phyloP scores from a whole-genome alignment of 208 protist genomes.

The Crithidia thermophila region DNA sequence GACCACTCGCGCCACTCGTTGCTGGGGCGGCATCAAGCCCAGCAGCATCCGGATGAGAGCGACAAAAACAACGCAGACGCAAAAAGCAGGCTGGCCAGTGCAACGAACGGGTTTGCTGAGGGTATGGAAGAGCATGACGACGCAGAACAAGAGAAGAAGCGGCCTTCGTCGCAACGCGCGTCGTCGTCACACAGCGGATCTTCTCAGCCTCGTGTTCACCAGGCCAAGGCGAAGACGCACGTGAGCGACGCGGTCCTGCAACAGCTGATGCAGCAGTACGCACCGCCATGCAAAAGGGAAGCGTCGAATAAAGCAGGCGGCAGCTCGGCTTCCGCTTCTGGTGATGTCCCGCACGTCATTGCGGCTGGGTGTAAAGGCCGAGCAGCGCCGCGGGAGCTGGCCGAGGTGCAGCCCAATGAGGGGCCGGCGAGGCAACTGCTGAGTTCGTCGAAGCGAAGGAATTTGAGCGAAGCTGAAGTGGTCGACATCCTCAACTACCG shows the following conservation, averaged over 20 bases:
- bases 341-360: not conserved
- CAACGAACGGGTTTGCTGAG: too few relatives aligned
- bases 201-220: too few relatives aligned
- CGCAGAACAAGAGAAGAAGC: too few relatives aligned
- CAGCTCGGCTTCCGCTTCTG: not conserved
- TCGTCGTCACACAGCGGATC: too few relatives aligned
- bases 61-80: too few relatives aligned
- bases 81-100: too few relatives aligned
- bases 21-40: too few relatives aligned
- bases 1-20: not conserved
- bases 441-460: not conserved
- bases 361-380: not conserved
- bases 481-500: constrained; percentile 33
- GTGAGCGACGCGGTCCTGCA: constrained; percentile 19
- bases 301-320: not conserved
- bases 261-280: constrained; percentile 5
- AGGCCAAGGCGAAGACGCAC: not conserved
- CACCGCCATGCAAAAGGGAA: not conserved
- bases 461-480: not conserved
- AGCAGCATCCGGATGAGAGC: too few relatives aligned
- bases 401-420: not conserved
- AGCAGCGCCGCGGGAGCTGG: not conserved
- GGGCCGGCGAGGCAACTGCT: not conserved
- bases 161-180: too few relatives aligned
- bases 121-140: too few relatives aligned